These are phyloP conservation scores for Globisporangium perplexum DNA, from an alignment of 352 stramenopile species.

Conservation along the genomic window DNA sequence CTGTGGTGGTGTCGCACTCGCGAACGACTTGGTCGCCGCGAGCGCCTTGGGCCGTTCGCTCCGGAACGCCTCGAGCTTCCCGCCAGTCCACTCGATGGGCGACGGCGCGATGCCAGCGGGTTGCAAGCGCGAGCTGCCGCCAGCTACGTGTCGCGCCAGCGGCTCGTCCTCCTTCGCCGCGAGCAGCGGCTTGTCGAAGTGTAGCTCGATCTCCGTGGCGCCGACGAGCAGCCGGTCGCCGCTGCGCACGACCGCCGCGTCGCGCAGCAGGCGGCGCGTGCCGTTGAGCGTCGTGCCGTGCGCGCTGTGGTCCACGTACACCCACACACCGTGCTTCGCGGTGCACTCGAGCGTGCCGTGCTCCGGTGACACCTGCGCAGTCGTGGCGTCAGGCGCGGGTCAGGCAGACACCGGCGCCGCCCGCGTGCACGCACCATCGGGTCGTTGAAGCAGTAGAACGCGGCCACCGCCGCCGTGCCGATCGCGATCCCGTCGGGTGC, in stretches of 20 bases:
- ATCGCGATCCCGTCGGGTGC: constrained; percentile 18
- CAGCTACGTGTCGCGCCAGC: not conserved
- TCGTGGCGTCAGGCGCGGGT: not conserved
- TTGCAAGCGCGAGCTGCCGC: not conserved
- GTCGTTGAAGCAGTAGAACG: constrained; percentile 20
- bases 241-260: constrained; percentile 46
- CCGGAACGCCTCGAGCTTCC: not conserved
- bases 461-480: constrained; percentile 13
- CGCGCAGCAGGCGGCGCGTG: constrained; percentile 26
- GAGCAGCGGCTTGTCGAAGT: constrained; percentile 13
- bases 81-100: constrained; percentile 6
- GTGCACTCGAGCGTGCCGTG: constrained; percentile 60
- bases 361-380: constrained; percentile 8
- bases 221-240: constrained; percentile 56
- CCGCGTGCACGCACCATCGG: constrained; percentile 4
- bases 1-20: constrained; percentile 26
- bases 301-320: constrained; percentile 73
- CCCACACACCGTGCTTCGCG: constrained; percentile 40
- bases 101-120: constrained; percentile 4
- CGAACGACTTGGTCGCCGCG: constrained; percentile 6
- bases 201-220: constrained; percentile 43
- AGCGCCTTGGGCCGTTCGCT: constrained; percentile 18
- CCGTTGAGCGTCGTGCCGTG: constrained; percentile 41
- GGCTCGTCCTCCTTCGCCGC: not conserved
- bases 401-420: too few relatives aligned